Evolutionary conservation across 2,329 filamentous ascomycete species (phyloP).

Genomic region (Penicillium sp.): DNA sequence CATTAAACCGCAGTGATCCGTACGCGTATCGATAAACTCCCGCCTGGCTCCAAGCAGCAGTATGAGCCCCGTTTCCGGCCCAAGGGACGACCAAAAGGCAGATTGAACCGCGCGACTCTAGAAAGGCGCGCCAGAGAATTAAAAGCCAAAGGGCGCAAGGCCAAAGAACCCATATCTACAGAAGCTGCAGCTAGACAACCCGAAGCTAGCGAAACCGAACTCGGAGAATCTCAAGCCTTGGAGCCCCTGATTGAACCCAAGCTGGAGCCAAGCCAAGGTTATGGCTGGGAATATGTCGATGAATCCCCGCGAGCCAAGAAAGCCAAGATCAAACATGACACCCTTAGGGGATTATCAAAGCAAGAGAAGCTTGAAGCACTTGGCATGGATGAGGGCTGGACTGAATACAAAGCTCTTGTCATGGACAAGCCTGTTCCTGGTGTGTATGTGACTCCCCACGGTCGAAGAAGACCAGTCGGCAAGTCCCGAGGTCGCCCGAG

Average conservation of each 20-base stretch:
- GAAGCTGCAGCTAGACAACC: neutral
- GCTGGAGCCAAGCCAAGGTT: neutral
- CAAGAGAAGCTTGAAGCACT: slow-evolving; percentile 33
- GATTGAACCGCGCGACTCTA: slow-evolving; percentile 10
- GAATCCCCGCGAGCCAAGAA: slow-evolving; percentile 4
- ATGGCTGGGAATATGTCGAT: slow-evolving; percentile 7
- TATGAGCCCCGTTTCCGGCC: slow-evolving; percentile 3
- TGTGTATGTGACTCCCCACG: slow-evolving; percentile 35
- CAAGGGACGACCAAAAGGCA: slow-evolving; percentile 14
- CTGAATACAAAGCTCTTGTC: slow-evolving; percentile 32
- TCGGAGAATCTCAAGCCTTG: neutral
- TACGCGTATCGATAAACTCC: slow-evolving; percentile 6
- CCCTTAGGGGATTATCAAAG: slow-evolving; percentile 27
- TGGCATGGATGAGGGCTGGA: slow-evolving; percentile 36
- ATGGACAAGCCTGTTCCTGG: slow-evolving; percentile 33
- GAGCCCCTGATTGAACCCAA: neutral
- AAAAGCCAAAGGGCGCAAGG: neutral
- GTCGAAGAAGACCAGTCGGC: slow-evolving; percentile 32
- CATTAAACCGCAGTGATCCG: slow-evolving; percentile 6
- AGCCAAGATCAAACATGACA: slow-evolving; percentile 15
- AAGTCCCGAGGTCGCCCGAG: slow-evolving; percentile 33
- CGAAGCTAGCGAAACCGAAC: neutral
- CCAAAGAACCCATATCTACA: neutral
- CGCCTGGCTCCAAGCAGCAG: slow-evolving; percentile 6
- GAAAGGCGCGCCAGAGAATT: neutral